Evolutionary conservation across 2,329 filamentous ascomycete genomes (phyloP), one percentile per base, ranked within the genome.

Genomic region (Ophiostoma sp.): DNA sequence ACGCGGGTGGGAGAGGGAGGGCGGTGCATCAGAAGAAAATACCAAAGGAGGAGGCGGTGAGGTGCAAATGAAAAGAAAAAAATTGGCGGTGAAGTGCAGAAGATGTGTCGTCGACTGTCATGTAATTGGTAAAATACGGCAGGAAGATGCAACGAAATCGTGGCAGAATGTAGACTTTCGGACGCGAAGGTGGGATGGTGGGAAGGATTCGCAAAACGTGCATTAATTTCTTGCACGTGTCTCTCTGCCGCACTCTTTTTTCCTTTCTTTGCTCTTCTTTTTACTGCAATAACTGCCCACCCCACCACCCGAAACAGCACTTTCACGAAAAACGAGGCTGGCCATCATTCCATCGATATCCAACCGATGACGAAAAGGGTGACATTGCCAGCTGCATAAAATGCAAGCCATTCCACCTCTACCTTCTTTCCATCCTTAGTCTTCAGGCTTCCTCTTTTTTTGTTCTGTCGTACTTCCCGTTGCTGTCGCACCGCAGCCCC

Each of bases 261-360:
- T 48, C 42, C 15, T 48, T 15, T 19, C 15, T 48, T 15, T 19
- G 3, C 3, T 31, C 8, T 28, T 31, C 52, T 28, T 31, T 22
- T 57, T 3, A 7, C 25, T 28, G 3, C 25, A n/a, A n/a, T n/a
- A n/a, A n/a, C 17, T 17, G 31, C 19, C 28, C 28, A 61, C n/a
- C 31, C 59, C 36, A 42, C 59, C n/a, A 59, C 33, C 8, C 17
- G 55, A 57, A 64, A 42, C 59, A 64, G 59, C 59, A 64, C 36
- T 28, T 28, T 28, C 6, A 11, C 11, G n/a, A 48, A 45, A 66
- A 66, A 66, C 36, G 61, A 66, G 61, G 61, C 61, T 42, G 59
- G 22, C 61, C 61, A 15, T 28, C n/a, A 8, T 25, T 36, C 31
- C 1, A 22, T 11, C 31, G 42, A 48, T 19, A 61, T 45, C 61